phyloP scores from a whole-genome alignment of 306 rosid genomes.

The Dryas octopetala region DNA sequence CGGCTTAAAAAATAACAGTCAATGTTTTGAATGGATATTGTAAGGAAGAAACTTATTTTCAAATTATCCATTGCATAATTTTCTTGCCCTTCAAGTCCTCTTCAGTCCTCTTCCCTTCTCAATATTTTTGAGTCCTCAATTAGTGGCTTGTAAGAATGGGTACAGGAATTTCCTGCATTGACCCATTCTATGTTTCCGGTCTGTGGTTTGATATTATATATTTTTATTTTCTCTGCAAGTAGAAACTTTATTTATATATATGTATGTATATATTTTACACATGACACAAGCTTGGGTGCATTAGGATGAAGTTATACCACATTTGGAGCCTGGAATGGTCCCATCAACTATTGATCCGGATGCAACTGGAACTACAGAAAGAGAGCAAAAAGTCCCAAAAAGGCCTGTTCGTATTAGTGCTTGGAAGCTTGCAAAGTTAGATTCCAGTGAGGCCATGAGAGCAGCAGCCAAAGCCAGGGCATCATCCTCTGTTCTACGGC shows the following conservation, averaged over 20 bases:
- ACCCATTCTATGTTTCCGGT: neutral
- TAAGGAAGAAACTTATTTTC: neutral
- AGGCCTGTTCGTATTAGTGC: slow-evolving; percentile 86
- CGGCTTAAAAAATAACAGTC: neutral
- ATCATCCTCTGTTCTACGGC: slow-evolving; percentile 90
- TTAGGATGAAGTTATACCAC: slow-evolving; percentile 97
- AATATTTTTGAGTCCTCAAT: neutral
- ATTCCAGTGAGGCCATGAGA: slow-evolving; percentile 74
- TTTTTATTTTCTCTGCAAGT: neutral
- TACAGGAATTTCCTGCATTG: neutral
- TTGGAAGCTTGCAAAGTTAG: slow-evolving; percentile 94
- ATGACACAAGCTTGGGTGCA: slow-evolving; percentile 28
- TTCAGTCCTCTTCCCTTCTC: neutral
- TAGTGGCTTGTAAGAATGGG: slow-evolving; percentile 7
- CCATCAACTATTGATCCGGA: slow-evolving; percentile 98
- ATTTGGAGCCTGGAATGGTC: slow-evolving; percentile 97
- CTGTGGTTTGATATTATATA: neutral
- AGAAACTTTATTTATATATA: neutral
- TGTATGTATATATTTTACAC: neutral
- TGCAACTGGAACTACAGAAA: slow-evolving; percentile 72
- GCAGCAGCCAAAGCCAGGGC: slow-evolving; percentile 99
- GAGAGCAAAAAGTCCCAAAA: slow-evolving; percentile 66
- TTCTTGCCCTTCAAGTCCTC: neutral
- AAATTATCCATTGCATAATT: neutral
- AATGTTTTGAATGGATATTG: neutral